Conservation (phyloP, 306 rosid genomes). For the peach (Prunus persica) region DNA sequence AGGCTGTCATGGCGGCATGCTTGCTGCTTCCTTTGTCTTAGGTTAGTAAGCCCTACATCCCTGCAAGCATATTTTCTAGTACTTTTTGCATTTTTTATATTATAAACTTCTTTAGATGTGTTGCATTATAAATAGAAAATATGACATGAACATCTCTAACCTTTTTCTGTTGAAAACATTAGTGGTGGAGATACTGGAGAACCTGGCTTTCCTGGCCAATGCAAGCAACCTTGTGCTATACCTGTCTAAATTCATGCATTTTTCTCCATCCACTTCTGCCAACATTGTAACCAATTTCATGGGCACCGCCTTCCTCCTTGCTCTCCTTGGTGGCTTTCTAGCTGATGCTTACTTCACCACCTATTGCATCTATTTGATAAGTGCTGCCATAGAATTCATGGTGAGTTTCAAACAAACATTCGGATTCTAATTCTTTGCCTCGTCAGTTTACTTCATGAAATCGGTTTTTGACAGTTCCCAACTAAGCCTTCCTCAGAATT, state of each 20-base stretch:
- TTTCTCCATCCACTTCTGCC: constrained; percentile 60
- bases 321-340: constrained; percentile 81
- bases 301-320: constrained; percentile 85
- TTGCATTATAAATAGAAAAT: not conserved
- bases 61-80: not conserved
- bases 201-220: constrained; percentile 73
- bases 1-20: constrained; percentile 73
- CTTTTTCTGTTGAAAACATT: constrained; percentile 6
- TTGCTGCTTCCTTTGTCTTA: constrained; percentile 70
- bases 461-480: constrained; percentile 11
- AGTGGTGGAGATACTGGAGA: constrained; percentile 80
- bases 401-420: constrained; percentile 28
- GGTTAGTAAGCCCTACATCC: constrained; percentile 39
- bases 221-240: constrained; percentile 85
- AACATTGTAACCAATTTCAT: constrained; percentile 76
- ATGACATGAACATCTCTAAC: not conserved
- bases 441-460: not conserved
- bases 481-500: constrained; percentile 12
- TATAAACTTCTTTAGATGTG: not conserved
- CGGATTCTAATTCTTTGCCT: not conserved
- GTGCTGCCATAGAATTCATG: constrained; percentile 66
- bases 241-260: constrained; percentile 61
- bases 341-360: constrained; percentile 74
- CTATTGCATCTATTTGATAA: constrained; percentile 50
- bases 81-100: no score